These are phyloP conservation scores for Bruguiera parviflora DNA, from an alignment of 345 rosid genomes.

Conservation along the genomic window DNA sequence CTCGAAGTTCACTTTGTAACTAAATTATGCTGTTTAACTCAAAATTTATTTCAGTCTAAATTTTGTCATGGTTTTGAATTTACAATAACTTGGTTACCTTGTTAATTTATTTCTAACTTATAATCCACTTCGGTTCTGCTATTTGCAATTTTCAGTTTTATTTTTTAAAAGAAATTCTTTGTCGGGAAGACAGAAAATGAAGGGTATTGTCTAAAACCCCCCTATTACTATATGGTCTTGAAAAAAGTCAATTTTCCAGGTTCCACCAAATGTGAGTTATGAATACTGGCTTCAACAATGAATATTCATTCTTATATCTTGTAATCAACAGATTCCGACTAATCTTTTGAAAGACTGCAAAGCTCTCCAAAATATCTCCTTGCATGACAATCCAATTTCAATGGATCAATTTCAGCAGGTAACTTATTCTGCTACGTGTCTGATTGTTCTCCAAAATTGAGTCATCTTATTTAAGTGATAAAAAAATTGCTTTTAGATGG, in stretches of 20 bases:
- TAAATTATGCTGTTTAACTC: too few species aligned
- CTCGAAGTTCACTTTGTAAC: too few species aligned
- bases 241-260: too few species aligned
- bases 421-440: conserved; percentile 17
- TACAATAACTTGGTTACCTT: neutral
- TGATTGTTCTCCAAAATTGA: neutral
- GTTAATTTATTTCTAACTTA: neutral
- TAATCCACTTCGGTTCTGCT: neutral
- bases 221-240: too few species aligned
- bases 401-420: conserved; percentile 97
- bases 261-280: neutral
- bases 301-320: neutral
- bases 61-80: neutral
- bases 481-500: conserved; percentile 49
- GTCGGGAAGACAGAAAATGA: too few species aligned
- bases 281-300: neutral
- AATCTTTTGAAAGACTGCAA: conserved; percentile 76
- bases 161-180: too few species aligned
- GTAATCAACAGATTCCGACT: conserved; percentile 59
- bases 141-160: too few species aligned
- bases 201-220: too few species aligned
- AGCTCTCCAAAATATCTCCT: conserved; percentile 77
- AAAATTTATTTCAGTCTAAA: too few species aligned
- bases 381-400: conserved; percentile 83
- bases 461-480: neutral